Evolutionary conservation across 2,329 filamentous ascomycete genomes (phyloP).

Genomic region (Thielaviopsis ethacetica): DNA sequence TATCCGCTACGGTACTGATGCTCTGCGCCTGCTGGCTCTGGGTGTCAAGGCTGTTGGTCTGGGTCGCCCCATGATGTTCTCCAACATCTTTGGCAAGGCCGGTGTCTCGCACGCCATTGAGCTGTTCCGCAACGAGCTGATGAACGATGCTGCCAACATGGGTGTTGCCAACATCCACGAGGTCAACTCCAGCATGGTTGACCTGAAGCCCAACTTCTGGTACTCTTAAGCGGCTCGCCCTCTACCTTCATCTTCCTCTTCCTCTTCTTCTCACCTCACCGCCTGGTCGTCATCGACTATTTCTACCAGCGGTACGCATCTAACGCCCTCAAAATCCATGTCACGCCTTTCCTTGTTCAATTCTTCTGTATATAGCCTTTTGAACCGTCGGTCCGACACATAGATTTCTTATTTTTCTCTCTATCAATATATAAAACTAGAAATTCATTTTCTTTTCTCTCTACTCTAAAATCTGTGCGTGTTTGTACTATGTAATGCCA

Average conservation of each 20-base stretch:
- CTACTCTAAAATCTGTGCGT: not conserved
- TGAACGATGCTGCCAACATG: conserved; percentile 27
- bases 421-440: not conserved
- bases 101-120: conserved; percentile 28
- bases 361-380: not conserved
- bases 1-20: conserved; percentile 26
- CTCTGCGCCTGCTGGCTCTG: conserved; percentile 27
- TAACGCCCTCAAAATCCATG: not conserved
- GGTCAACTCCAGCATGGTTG: conserved; percentile 17
- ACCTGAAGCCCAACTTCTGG: conserved; percentile 19
- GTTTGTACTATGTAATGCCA: not conserved
- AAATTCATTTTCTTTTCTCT: too few species aligned
- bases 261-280: not conserved
- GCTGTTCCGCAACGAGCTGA: conserved; percentile 34
- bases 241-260: not conserved
- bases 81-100: conserved; percentile 32
- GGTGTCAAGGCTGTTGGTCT: conserved; percentile 29
- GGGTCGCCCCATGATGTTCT: conserved; percentile 23
- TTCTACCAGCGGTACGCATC: not conserved
- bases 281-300: not conserved
- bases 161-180: conserved; percentile 23
- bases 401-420: not conserved
- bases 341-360: not conserved
- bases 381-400: not conserved
- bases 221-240: conserved; percentile 10